Percentiles rank a stretch among this genome's conserved stretches.
phyloP scores from a whole-genome alignment of 1,284 basidiomycete genomes.

The Pisolithus thermaeus region DNA sequence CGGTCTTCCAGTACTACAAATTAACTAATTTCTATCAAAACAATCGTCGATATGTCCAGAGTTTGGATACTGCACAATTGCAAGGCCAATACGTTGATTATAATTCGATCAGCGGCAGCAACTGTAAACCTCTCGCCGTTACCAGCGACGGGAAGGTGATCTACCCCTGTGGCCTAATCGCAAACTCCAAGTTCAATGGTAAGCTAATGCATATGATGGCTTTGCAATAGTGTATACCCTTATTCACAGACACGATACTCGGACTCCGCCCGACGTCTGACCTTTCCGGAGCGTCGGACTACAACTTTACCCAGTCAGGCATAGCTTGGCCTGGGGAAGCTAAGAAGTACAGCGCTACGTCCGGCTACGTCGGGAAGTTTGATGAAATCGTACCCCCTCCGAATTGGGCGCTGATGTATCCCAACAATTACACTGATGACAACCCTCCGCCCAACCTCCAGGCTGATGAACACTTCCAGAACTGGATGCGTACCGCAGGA shows the following conservation, averaged over 20 bases:
- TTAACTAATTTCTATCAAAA: constrained; percentile 98
- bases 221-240: not conserved
- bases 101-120: constrained; percentile 57
- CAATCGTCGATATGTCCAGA: constrained; percentile 96
- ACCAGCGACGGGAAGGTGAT: constrained; percentile 49
- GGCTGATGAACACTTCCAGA: constrained; percentile 92
- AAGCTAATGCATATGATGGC: constrained; percentile 17
- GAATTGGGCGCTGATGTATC: constrained; percentile 77
- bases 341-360: constrained; percentile 76
- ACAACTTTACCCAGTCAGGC: constrained; percentile 73
- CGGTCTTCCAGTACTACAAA: constrained; percentile 96
- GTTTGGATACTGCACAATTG: constrained; percentile 81
- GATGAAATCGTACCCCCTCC: constrained; percentile 83
- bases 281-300: constrained; percentile 46
- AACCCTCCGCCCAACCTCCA: constrained; percentile 74
- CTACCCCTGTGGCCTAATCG: constrained; percentile 97
- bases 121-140: constrained; percentile 85
- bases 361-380: constrained; percentile 47
- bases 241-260: constrained; percentile 68
- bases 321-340: constrained; percentile 95
- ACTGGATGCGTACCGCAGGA: constrained; percentile 99
- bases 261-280: constrained; percentile 57
- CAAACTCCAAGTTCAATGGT: constrained; percentile 99
- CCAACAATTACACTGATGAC: constrained; percentile 65
- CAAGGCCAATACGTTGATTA: constrained; percentile 62